Percentiles rank a stretch among this genome's conserved stretches.
Conservation (phyloP, 345 rosid species). For the Lumnitzera racemosa region DNA sequence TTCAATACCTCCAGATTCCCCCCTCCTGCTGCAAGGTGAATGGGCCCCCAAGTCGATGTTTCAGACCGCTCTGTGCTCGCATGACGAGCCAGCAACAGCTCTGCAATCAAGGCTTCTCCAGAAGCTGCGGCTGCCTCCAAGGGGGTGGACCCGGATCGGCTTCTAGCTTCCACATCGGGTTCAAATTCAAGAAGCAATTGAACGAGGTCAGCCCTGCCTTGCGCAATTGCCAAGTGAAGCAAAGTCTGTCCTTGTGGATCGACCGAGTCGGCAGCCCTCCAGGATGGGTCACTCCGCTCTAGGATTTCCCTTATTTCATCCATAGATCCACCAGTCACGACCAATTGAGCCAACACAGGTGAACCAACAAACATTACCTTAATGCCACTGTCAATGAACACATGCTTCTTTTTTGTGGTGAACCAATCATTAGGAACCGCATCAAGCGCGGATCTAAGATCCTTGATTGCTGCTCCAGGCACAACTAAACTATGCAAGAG, state of each 20-base stretch:
- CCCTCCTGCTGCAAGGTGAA: constrained; percentile 39
- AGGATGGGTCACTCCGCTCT: constrained; percentile 39
- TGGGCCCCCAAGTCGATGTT: constrained; percentile 36
- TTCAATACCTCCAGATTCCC: constrained; percentile 44
- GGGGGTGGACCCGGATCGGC: constrained; percentile 37
- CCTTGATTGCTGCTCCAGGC: constrained; percentile 57
- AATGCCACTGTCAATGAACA: constrained; percentile 52
- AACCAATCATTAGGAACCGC: constrained; percentile 57
- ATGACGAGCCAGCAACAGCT: constrained; percentile 43
- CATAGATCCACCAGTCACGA: constrained; percentile 34
- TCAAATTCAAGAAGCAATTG: constrained; percentile 58
- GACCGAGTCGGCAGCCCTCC: constrained; percentile 35
- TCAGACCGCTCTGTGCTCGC: constrained; percentile 42
- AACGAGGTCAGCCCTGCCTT: constrained; percentile 47
- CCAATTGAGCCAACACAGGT: constrained; percentile 36
- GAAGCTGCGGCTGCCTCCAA: constrained; percentile 45
- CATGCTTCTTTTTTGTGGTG: constrained; percentile 57
- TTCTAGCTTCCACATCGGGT: constrained; percentile 35
- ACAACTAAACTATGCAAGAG: constrained; percentile 60
- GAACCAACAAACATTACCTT: constrained; percentile 62
- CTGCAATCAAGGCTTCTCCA: constrained; percentile 48
- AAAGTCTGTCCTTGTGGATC: constrained; percentile 36
- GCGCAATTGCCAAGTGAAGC: constrained; percentile 48
- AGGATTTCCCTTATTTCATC: constrained; percentile 51
- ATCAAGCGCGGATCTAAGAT: constrained; percentile 24